A percentile compares a stretch with the other conserved stretches of the same genome.
Conservation (phyloP, 2,329 filamentous ascomycete genomes). For the Tolypocladium endophyticum region DNA sequence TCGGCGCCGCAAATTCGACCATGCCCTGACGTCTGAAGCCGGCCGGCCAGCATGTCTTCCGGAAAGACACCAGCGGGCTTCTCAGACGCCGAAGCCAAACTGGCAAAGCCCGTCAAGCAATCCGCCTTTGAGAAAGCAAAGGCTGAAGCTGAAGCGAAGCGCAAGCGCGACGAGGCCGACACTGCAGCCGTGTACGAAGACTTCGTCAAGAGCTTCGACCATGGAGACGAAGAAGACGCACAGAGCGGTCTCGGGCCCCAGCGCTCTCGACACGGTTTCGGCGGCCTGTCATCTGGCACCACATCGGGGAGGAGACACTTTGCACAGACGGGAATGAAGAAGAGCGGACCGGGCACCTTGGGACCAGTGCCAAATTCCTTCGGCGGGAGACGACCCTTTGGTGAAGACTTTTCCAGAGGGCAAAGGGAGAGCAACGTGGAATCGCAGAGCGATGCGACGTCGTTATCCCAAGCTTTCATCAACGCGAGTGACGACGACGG, state of each 20-base stretch:
- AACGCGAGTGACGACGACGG: conserved; percentile 54
- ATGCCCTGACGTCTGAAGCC: conserved; percentile 2
- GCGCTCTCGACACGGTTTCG: conserved; percentile 16
- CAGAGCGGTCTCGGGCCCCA: conserved; percentile 2
- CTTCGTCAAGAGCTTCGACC: conserved; percentile 71
- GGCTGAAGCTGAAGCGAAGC: conserved; percentile 82
- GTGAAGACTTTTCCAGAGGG: conserved; percentile 28
- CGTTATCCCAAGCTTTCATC: conserved; percentile 61
- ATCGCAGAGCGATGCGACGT: conserved; percentile 34
- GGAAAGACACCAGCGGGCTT: conserved; percentile 45
- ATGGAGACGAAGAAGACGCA: conserved; percentile 41
- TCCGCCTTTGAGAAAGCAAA: conserved; percentile 83
- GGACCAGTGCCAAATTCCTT: conserved; percentile 40
- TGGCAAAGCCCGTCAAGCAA: conserved; percentile 70
- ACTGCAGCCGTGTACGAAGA: conserved; percentile 79
- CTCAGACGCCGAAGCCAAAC: conserved; percentile 65
- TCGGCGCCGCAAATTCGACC: not conserved
- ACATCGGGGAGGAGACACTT: conserved; percentile 50
- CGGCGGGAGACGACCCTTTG: conserved; percentile 42
- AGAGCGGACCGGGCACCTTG: conserved; percentile 53
- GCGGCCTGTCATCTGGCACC: conserved; percentile 7
- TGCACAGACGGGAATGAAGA: conserved; percentile 42
- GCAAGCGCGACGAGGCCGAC: conserved; percentile 72
- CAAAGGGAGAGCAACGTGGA: conserved; percentile 19
- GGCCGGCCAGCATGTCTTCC: conserved; percentile 29